Percentiles rank a stretch among this genome's conserved stretches.
Evolutionary conservation across 176 grass and related monocot species (phyloP).

Genomic region (Melocanna baccifera): DNA sequence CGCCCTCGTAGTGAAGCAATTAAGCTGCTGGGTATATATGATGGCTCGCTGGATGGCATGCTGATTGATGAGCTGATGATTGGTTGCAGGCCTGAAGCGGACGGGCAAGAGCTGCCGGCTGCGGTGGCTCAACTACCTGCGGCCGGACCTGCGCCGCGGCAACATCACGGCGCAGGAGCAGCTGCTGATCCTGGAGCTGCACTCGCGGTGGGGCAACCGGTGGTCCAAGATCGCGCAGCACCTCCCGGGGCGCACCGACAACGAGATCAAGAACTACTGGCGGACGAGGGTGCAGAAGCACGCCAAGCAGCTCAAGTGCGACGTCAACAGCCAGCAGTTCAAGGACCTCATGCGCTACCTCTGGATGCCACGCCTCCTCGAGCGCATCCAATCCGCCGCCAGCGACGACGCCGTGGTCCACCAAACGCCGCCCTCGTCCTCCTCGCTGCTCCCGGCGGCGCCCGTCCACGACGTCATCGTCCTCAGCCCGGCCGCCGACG

Average conservation of each 20-base stretch:
- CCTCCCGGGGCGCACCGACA: slow-evolving; percentile 83
- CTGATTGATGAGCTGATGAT: background rate
- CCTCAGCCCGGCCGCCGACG: background rate
- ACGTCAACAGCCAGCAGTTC: slow-evolving; percentile 87
- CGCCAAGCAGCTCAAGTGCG: slow-evolving; percentile 76
- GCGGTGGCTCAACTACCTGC: slow-evolving; percentile 95
- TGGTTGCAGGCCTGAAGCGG: slow-evolving; percentile 52
- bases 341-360: slow-evolving; percentile 79
- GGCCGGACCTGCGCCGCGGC: slow-evolving; percentile 72
- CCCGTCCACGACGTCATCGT: background rate
- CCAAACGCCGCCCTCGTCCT: background rate
- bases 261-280: slow-evolving; percentile 99
- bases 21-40: background rate
- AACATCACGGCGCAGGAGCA: slow-evolving; percentile 90
- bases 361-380: slow-evolving; percentile 90
- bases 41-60: background rate
- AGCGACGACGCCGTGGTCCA: background rate
- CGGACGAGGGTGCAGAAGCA: slow-evolving; percentile 90
- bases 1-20: background rate
- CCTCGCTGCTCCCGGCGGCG: background rate
- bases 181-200: slow-evolving; percentile 86
- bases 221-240: slow-evolving; percentile 98
- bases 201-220: slow-evolving; percentile 90
- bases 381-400: slow-evolving; percentile 46
- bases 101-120: slow-evolving; percentile 94